Evolutionary conservation across 768 basidiomycete genomes (phyloP).

Genomic region (Dacryopinax spathularia): DNA sequence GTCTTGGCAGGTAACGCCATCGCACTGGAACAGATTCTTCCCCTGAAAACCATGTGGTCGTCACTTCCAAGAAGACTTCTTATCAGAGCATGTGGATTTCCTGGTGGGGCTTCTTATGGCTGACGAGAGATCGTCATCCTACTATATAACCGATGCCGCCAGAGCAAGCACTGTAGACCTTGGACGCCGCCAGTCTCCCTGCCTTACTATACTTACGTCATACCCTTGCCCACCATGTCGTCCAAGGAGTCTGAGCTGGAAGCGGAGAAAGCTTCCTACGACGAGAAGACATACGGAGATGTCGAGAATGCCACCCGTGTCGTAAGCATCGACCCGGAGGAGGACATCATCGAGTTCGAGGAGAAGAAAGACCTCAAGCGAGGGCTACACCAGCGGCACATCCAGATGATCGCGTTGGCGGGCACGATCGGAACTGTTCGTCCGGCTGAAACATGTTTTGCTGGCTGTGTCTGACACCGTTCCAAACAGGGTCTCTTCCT

Average conservation of each 20-base stretch:
- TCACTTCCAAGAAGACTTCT: no score
- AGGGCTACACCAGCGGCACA: not conserved
- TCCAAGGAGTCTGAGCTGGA: not conserved
- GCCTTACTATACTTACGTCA: no score
- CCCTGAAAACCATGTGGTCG: no score
- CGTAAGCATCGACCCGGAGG: not conserved
- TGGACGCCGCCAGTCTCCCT: not conserved
- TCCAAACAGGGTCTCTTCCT: constrained; percentile 42
- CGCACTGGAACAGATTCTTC: no score
- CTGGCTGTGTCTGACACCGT: not conserved
- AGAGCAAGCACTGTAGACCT: no score
- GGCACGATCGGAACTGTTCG: not conserved
- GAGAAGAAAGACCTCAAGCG: not conserved
- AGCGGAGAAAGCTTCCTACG: not conserved
- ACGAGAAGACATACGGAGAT: not conserved
- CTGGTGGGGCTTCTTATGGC: no score
- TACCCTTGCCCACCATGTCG: not conserved
- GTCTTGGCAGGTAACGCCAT: no score
- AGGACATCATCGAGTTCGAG: not conserved
- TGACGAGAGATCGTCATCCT: no score
- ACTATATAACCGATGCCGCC: no score
- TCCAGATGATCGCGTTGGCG: not conserved
- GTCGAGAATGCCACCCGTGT: not conserved
- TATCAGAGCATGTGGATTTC: no score
- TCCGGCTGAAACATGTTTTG: not conserved